Base-by-base conservation (phyloP, 2,329 filamentous ascomycete species). In the Colletotrichum incanum region DNA sequence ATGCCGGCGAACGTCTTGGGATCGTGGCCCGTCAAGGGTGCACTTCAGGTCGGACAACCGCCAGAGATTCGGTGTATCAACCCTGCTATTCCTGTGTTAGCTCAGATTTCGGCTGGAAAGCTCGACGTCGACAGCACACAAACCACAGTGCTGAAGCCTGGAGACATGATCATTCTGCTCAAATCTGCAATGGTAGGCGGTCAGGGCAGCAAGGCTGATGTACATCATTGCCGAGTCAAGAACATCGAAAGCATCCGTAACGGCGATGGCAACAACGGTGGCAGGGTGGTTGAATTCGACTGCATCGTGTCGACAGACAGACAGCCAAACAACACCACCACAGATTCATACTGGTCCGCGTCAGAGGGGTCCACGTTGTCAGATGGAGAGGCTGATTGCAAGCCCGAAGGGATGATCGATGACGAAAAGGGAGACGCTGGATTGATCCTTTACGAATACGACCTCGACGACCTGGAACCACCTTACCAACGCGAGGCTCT, bases 401-500 rank as follows among this genome's bases (percentile, higher is more conserved):
- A 23, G 23, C 34, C 31, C 7, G 20, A 28, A 18, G 55, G 23
- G 26, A 1, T n/a, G 3, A 39, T 50, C 18, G 61, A 62, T 34
- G 49, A 67, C 11, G 67, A 73, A 14, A 50, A 54, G 14, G 68
- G 50, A 3, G 50, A 73, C 1, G 75, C 72, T 18, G 58, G 77
- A 7, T 66, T 82, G 5, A 81, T 77, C 34, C 67, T 85, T 11
- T 93, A 90, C 76, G 80, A 87, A 64, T 79, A 84, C 18, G 88
- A 91, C 63, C 89, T 93, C 58, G 90, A 93, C 71, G 82, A 86
- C 2, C 78, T 93, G 16, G 39, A 76, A 0, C 76, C 83, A 0
- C 1, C 43, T 0, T 76, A 82, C 3, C 92, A 92, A 77, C 81
- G 85, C 4, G 82, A 82, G 1, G 87, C 91, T 16, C 83, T 90